Evolutionary conservation across 306 rosid genomes (phyloP), one percentile per base, ranked within the genome.

Genomic region (Castanospermum australe): DNA sequence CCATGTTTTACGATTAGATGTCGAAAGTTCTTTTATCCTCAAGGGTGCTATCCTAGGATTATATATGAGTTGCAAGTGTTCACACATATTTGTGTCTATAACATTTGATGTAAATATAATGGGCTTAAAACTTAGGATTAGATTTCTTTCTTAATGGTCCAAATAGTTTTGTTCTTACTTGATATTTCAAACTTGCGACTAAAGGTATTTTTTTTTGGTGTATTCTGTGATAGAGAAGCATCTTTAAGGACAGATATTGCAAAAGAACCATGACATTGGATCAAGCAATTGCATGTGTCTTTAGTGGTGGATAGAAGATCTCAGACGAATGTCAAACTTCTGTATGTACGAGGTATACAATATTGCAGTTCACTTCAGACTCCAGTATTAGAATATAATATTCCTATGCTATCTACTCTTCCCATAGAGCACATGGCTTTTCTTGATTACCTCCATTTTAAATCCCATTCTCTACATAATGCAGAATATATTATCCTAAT

Each of bases 281-380:
- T 64, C 87, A 89, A 89, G 64, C 75, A 59, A 67, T 76, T 71
- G 73, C 82, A 18, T 84, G 71, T 72, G 62, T 67, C 59, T 61
- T 80, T 55, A 73, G 90, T 79, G 88, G 91, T 47, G 90, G 90
- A 62, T 90, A 87, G 44, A 85, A 78, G 57, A 82, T 78, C 82
- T 75, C 35, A 68, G 41, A 88, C 90, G 84, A 88, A 90, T 90
- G 90, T 84, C 94, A 67, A 89, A 86, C 81, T 82, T 88, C 81
- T 77, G 78, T 73, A 47, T 83, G 72, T 86, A 81, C 73, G 81
- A 90, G 94, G 92, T 90, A 87, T 44, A 61, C 36, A 51, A 4
- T 15, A 39, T 18, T 54, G 38, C 59, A 36, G 32, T 62, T 68
- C 51, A 75, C 47, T 32, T 74, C 54, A 18, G 20, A 30, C 42